Conservation (phyloP, 1,284 basidiomycete species). For the Rhodotorula sp. region DNA sequence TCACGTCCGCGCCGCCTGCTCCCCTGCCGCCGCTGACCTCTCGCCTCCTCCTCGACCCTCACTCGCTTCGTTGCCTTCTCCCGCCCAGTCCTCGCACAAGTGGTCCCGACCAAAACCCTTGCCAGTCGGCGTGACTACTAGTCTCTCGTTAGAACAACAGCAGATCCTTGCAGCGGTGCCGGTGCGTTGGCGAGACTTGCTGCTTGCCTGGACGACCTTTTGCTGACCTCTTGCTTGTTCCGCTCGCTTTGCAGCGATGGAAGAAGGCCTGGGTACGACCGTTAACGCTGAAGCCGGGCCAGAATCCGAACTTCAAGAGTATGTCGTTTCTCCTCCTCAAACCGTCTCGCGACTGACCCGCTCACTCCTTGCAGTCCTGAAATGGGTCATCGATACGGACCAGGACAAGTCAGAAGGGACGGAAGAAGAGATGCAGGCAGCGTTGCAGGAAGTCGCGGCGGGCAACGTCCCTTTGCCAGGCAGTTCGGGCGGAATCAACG, state of each 20-base stretch:
- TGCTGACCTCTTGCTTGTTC: not conserved
- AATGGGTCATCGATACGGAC: constrained; percentile 35
- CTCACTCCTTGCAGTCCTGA: constrained; percentile 13
- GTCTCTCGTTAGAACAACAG: constrained; percentile 28
- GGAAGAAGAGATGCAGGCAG: constrained; percentile 33
- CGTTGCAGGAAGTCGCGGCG: constrained; percentile 19
- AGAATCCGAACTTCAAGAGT: constrained; percentile 31
- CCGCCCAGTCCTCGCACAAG: not conserved
- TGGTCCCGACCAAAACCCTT: constrained; percentile 7
- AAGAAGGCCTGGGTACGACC: constrained; percentile 40
- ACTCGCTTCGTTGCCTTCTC: too few relatives aligned
- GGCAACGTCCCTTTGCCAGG: constrained; percentile 12
- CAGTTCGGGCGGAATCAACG: not conserved
- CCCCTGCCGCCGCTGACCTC: not conserved
- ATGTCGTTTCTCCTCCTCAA: not conserved
- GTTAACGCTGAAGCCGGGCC: constrained; percentile 24
- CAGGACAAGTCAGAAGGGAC: constrained; percentile 20
- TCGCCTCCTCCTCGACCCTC: too few relatives aligned
- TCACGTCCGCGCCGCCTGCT: too few relatives aligned
- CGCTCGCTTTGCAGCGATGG: constrained; percentile 14
- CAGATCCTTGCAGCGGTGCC: constrained; percentile 29
- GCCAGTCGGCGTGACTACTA: not conserved
- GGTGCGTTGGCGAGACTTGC: constrained; percentile 2
- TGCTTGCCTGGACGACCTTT: not conserved
- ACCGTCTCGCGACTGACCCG: not conserved